Evolutionary conservation across 2,329 filamentous ascomycete species (phyloP), one percentile per base, ranked within the genome.

Genomic region (Sarocladiaceae sp.): DNA sequence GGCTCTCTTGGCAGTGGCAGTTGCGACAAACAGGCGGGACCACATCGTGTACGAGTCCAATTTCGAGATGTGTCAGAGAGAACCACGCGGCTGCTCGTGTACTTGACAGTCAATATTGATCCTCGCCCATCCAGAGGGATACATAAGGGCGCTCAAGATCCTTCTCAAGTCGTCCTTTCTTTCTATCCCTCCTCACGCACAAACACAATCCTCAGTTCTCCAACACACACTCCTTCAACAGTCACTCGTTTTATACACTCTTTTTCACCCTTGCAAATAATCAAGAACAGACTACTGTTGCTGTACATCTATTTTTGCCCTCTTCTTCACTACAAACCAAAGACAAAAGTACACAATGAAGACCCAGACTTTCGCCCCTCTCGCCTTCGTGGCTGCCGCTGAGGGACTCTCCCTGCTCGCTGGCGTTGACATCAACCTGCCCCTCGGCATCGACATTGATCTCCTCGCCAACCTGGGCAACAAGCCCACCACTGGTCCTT

Each of bases 321-420:
- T 49, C 39, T 35, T 44, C 35, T 50, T 40, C 46, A 49, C 39
- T 49, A 23, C 20, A 25, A 37, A 50, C 33, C 25, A n/a, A 8
- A 22, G 25, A 31, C 44, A 46, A n/a, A 4, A 4, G 13, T 23
- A 12, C 17, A 54, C 15, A 42, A 58, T 59, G 56, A 54, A 54
- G 55, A 55, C 54, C 53, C 51, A 40, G 29, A 49, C 55, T 33
- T 55, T 60, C 50, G 57, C 53, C 49, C 54, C 57, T 51, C 54
- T 64, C 5, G 55, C 57, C 37, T 52, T 58, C 56, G 55, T 63
- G 52, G 57, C 52, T 33, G 54, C 50, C 15, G 57, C 57, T 42
- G 42, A 53, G 11, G 53, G 55, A 42, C 53, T 54, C 20, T 29
- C 26, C 15, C 40, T 50, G 54, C 47, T 50, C 22, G 44, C 26